Evolutionary conservation across 2,329 filamentous ascomycete species (phyloP), one percentile per base, ranked within the genome.

Genomic region (Fragosphaeria purpurea): DNA sequence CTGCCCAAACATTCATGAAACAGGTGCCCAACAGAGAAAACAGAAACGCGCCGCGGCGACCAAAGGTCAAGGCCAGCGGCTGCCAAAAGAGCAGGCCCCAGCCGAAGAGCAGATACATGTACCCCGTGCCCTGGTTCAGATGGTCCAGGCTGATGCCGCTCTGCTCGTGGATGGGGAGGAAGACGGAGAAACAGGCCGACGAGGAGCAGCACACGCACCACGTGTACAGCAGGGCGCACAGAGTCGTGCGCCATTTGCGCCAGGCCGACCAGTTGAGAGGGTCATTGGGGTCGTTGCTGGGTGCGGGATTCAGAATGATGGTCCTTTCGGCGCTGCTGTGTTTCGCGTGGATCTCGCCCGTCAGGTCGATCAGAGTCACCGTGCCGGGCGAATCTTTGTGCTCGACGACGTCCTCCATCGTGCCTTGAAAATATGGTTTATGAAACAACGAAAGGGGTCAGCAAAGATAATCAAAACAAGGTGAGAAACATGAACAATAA

Each of bases 81-180:
- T 74, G 70, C 70, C 70, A 74, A 52, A 74, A 68, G 4, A 74
- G 53, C 32, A 70, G 60, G 0, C 69, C 64, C 65, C 66, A 71
- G 2, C 71, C 71, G 0, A 71, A 57, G 9, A 73, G 59, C 1
- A 74, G 58, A 0, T 68, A 64, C 53, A 73, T 70, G 48, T 71
- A 70, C 3, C 74, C 74, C 10, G 70, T 75, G 6, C 73, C 74
- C 47, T 69, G 65, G 53, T 75, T 74, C n/a, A 76, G 57, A 40
- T 71, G 65, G 4, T 60, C 62, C 2, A 74, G 57, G 1, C 67
- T 69, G 39, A 77, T 61, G 4, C 68, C 70, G 0, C 71, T 73
- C 11, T 70, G 68, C 44, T 67, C 60, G 8, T 66, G 68, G 43
- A 77, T 71, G 9, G 70, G 70, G 6, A 68, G 68, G 7, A 76